These are phyloP conservation scores for Tylopilus intermedius DNA, from an alignment of 768 basidiomycete genomes.

Conservation along the genomic window DNA sequence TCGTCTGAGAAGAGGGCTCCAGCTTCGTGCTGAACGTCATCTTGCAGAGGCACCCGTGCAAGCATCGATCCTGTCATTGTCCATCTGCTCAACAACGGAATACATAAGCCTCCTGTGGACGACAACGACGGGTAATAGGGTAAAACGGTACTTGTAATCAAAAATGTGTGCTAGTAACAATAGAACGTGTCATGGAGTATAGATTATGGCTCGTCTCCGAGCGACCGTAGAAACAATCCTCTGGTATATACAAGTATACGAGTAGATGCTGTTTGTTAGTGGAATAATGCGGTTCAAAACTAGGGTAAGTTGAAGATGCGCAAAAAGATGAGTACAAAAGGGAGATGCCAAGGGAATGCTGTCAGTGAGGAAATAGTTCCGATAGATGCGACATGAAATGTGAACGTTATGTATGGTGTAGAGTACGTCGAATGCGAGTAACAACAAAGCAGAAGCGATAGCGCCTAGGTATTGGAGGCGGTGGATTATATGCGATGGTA, in stretches of 20 bases:
- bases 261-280: constrained; percentile 15
- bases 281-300: constrained; percentile 13
- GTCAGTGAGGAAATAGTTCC: constrained; percentile 16
- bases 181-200: constrained; percentile 26
- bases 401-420: constrained; percentile 22
- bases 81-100: constrained; percentile 54
- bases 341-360: constrained; percentile 14
- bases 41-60: constrained; percentile 43
- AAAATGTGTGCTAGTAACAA: constrained; percentile 11
- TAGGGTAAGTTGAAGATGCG: constrained; percentile 12
- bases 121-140: constrained; percentile 18
- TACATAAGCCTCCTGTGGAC: constrained; percentile 47
- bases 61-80: constrained; percentile 41
- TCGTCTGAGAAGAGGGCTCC: not conserved
- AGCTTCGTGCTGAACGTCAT: constrained; percentile 1
- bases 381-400: constrained; percentile 6
- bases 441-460: constrained; percentile 18
- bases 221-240: constrained; percentile 19
- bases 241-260: constrained; percentile 26
- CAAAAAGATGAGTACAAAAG: constrained; percentile 10
- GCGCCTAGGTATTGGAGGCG: constrained; percentile 7
- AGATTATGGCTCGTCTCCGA: constrained; percentile 26
- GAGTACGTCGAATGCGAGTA: constrained; percentile 21
- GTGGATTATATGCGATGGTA: constrained; percentile 7
- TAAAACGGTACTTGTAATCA: constrained; percentile 3